A percentile compares a stretch with the other conserved stretches of the same genome.
phyloP scores from a whole-genome alignment of 2,329 filamentous ascomycete genomes.

The Fusarium buharicum region DNA sequence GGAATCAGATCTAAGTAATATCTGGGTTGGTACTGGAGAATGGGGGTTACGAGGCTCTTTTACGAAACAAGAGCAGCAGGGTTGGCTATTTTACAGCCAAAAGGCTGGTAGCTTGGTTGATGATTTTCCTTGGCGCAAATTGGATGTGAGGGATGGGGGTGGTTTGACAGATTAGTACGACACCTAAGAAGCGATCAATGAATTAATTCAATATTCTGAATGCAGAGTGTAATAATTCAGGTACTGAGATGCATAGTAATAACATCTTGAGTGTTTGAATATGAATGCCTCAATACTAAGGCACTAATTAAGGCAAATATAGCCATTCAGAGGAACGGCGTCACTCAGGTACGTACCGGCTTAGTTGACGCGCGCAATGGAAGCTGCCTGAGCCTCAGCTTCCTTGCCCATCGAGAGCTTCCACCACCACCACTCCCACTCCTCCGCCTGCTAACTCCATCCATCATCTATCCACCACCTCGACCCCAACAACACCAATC shows the following conservation, averaged over 20 bases:
- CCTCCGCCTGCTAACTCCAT: conserved; percentile 6
- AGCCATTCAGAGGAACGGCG: conserved; percentile 5
- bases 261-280: neutral
- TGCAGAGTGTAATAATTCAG: neutral
- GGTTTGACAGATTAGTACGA: conserved; percentile 10
- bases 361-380: conserved; percentile 55
- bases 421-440: conserved; percentile 27
- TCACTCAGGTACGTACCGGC: conserved; percentile 26
- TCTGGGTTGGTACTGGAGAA: conserved; percentile 10
- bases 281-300: conserved; percentile 8
- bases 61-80: conserved; percentile 1
- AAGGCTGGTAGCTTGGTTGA: conserved; percentile 7
- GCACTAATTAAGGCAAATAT: neutral
- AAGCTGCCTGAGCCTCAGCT: conserved; percentile 56
- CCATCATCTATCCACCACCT: conserved; percentile 13
- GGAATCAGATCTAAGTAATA: conserved; percentile 25
- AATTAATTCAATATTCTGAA: conserved; percentile 20
- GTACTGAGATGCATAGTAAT: neutral
- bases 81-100: neutral
- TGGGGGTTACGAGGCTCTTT: conserved; percentile 17
- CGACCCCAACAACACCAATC: conserved; percentile 16
- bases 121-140: conserved; percentile 33
- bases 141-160: conserved; percentile 22
- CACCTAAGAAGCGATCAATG: conserved; percentile 28
- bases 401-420: conserved; percentile 42